Evolutionary conservation across 2,329 filamentous ascomycete species (phyloP).

Genomic region (Gyromitra esculenta): DNA sequence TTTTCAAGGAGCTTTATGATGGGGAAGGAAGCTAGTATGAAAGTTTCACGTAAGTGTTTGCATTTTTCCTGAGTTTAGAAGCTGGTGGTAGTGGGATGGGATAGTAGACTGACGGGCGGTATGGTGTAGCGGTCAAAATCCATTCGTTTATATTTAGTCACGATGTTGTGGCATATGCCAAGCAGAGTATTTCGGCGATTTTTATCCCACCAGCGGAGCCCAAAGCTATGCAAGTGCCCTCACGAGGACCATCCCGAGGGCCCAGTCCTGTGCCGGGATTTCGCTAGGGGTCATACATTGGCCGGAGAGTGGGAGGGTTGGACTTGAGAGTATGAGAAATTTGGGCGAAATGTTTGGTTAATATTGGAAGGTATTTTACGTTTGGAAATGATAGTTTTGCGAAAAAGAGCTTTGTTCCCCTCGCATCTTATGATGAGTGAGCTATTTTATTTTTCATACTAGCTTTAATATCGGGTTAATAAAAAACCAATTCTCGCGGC

Average conservation of each 20-base stretch:
- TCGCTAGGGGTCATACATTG: conserved; percentile 2
- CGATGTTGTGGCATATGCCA: conserved; percentile 40
- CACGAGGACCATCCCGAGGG: conserved; percentile 6
- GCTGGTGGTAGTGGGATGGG: too few species aligned
- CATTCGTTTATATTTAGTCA: conserved; percentile 35
- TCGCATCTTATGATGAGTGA: neutral
- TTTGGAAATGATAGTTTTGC: neutral
- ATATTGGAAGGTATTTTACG: neutral
- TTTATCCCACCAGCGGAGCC: conserved; percentile 29
- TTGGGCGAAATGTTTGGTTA: neutral
- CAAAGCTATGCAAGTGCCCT: conserved; percentile 13
- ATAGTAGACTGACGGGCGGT: neutral
- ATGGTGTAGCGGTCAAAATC: neutral
- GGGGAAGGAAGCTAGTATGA: conserved; percentile 59
- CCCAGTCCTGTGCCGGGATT: conserved; percentile 11
- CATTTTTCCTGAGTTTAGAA: neutral
- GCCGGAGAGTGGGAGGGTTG: neutral
- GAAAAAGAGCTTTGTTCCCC: neutral
- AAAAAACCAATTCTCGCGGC: neutral
- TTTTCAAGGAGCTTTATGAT: conserved; percentile 67
- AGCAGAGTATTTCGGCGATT: conserved; percentile 42
- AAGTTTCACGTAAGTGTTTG: conserved; percentile 19
- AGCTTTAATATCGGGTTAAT: neutral
- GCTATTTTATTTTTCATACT: neutral
- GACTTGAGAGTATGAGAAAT: neutral